These are phyloP conservation scores for Apophysomyces sp. DNA, from an alignment of 371 early-diverging fungal genomes.

Conservation along the genomic window DNA sequence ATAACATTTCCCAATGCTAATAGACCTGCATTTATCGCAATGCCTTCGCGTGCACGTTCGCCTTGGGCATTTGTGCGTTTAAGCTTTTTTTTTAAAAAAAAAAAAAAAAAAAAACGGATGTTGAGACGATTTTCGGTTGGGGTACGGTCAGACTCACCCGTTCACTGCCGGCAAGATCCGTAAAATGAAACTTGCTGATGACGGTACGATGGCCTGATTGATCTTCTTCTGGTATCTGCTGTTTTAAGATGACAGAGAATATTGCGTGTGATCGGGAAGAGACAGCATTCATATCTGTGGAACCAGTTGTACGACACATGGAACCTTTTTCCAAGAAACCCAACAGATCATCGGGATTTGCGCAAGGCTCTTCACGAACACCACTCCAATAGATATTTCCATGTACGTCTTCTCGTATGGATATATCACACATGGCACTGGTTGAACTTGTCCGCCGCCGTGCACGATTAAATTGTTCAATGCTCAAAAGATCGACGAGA, in stretches of 20 bases:
- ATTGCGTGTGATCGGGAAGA: constrained; percentile 99
- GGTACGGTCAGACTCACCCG: constrained; percentile 27
- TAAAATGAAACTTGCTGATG: constrained; percentile 89
- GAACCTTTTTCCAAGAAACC: constrained; percentile 75
- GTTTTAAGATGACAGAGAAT: constrained; percentile 83
- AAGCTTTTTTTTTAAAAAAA: constrained; percentile 23
- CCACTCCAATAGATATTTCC: constrained; percentile 93
- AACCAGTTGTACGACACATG: constrained; percentile 88
- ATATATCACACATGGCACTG: constrained; percentile 15
- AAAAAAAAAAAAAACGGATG: too few relatives aligned
- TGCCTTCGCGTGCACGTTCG: constrained; percentile 94
- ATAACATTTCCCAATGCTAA: constrained; percentile 98
- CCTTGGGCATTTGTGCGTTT: constrained; percentile 67
- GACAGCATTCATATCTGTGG: constrained; percentile 96
- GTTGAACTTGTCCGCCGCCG: constrained; percentile 6
- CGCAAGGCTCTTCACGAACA: constrained; percentile 80
- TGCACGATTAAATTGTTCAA: constrained; percentile 17
- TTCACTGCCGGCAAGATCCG: constrained; percentile 92
- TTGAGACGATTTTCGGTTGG: too few relatives aligned
- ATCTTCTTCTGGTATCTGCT: constrained; percentile 29
- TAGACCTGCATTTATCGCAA: constrained; percentile 96
- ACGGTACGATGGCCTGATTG: constrained; percentile 23
- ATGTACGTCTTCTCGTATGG: constrained; percentile 91
- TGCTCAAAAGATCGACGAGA: constrained; percentile 79
- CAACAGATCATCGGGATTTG: constrained; percentile 75